Base-by-base conservation (phyloP, 805 yeast species). In the Cyberlindnera bimundalis region DNA sequence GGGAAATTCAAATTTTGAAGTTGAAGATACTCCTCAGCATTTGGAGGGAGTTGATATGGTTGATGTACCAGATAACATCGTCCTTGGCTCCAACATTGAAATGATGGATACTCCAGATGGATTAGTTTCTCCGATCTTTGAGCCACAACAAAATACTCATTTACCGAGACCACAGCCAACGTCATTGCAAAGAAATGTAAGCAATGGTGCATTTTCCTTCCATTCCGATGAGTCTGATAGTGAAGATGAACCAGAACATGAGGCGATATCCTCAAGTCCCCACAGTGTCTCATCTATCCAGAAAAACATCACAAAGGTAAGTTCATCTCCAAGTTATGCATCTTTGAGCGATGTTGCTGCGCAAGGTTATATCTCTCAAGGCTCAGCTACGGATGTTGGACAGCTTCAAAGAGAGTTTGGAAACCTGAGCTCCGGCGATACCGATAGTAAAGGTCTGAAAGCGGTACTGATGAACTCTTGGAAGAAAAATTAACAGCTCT, bases 261-360 rank as follows among this genome's bases (percentile, higher is more conserved):
- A 33, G 2, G 40, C 18, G 12, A 24, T n/a, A 3, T 13, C 36
- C 3, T 32, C 42, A 2, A 31, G 26, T 27, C 18, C 47, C 27
- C 45, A 31, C 40, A 29, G 43, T 35, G 29, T 35, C 33, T 45
- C 46, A 17, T 29, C 34, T 14, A 27, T 16, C 12, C 40, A 42
- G 19, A 40, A 41, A 35, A 39, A 30, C 34, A 39, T 43, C 37
- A 42, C 44, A n/a, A 53, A 40, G 32, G 48, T 52, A 20, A 44
- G 54, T 29, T 41, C 59, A 2, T 53, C 59, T 6, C 65, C 68
- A 17, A 70, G 74, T 39, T 72, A 66, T 46, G 68, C 73, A 17
- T 66, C 76, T 2, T 55, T 73, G 33, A 68, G 73, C 39, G 76
- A 72, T 46, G 77, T 76, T 18, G 80, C 81, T 2, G 78, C 71